Conservation (phyloP, 352 stramenopile species). For the Pseudoperonospora humuli region DNA sequence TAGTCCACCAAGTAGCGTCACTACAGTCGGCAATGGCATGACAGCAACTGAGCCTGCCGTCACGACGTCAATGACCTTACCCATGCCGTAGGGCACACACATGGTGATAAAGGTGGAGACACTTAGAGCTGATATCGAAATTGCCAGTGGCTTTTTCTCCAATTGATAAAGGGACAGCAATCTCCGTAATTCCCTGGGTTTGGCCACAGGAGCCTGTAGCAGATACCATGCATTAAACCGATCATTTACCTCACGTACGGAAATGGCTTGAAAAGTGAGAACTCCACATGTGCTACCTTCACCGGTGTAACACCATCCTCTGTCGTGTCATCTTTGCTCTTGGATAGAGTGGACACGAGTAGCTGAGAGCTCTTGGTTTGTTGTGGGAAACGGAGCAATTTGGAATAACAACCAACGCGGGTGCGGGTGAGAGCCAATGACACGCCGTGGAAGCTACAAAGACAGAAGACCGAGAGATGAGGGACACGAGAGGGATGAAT, state of each 20-base stretch:
- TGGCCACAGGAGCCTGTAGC: constrained; percentile 2
- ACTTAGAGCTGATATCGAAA: constrained; percentile 56
- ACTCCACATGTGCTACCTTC: constrained; percentile 1
- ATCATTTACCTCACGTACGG: constrained; percentile 4
- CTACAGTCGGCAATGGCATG: constrained; percentile 37
- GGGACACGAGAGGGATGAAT: background rate
- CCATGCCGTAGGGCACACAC: constrained; percentile 75
- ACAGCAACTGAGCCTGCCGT: constrained; percentile 32
- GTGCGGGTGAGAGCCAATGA: constrained; percentile 5
- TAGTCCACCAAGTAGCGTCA: constrained; percentile 51
- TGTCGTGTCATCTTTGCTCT: constrained; percentile 10
- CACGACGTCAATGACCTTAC: constrained; percentile 73
- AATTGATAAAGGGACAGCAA: constrained; percentile 55
- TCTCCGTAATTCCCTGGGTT: constrained; percentile 25
- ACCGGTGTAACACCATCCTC: background rate
- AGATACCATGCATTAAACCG: background rate
- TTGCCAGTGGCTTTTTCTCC: constrained; percentile 53
- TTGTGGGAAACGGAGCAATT: background rate
- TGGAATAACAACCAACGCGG: background rate
- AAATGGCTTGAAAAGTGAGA: background rate
- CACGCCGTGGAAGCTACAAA: constrained; percentile 9
- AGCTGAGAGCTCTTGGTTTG: constrained; percentile 4
- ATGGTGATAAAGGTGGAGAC: constrained; percentile 72
- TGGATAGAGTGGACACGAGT: constrained; percentile 19
- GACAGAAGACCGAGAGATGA: background rate